Conservation (phyloP, 2,329 filamentous ascomycete species). For the Dothistroma pini region DNA sequence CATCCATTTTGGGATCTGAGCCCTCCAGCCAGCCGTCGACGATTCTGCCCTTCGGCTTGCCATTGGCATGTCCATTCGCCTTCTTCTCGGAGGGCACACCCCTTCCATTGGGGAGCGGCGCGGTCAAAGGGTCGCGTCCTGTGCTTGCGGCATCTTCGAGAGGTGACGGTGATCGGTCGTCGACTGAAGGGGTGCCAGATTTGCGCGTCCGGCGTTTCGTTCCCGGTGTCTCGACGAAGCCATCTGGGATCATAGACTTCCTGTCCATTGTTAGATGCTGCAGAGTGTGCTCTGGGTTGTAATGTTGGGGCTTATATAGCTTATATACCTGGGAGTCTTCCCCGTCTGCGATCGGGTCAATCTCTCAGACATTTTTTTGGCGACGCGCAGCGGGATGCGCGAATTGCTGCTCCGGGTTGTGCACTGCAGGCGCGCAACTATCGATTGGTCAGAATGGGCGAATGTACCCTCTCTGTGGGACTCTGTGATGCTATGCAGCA, state of each 20-base stretch:
- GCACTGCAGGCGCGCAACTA: neutral
- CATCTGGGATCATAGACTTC: constrained; percentile 41
- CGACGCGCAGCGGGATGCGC: constrained; percentile 5
- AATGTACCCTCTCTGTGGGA: neutral
- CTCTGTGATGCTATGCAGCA: neutral
- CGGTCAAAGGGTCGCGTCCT: constrained; percentile 12
- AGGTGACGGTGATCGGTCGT: constrained; percentile 38
- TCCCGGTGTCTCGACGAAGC: constrained; percentile 50
- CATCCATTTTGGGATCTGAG: constrained; percentile 41
- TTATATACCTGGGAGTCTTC: constrained; percentile 46
- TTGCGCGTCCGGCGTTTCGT: constrained; percentile 44
- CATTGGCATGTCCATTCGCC: constrained; percentile 37
- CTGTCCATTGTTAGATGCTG: constrained; percentile 17
- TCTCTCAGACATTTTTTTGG: constrained; percentile 20
- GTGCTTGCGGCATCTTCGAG: constrained; percentile 22
- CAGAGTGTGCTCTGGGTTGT: neutral
- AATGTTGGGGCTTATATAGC: constrained; percentile 28
- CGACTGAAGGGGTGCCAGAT: constrained; percentile 33
- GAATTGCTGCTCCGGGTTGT: neutral
- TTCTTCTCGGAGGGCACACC: constrained; percentile 11
- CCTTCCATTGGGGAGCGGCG: constrained; percentile 7
- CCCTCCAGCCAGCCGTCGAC: constrained; percentile 38
- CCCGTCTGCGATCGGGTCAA: constrained; percentile 48
- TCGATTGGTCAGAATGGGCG: neutral
- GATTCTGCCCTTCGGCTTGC: constrained; percentile 35